These are phyloP conservation scores for Lablab purpureus DNA, from an alignment of 306 rosid genomes.

Conservation along the genomic window DNA sequence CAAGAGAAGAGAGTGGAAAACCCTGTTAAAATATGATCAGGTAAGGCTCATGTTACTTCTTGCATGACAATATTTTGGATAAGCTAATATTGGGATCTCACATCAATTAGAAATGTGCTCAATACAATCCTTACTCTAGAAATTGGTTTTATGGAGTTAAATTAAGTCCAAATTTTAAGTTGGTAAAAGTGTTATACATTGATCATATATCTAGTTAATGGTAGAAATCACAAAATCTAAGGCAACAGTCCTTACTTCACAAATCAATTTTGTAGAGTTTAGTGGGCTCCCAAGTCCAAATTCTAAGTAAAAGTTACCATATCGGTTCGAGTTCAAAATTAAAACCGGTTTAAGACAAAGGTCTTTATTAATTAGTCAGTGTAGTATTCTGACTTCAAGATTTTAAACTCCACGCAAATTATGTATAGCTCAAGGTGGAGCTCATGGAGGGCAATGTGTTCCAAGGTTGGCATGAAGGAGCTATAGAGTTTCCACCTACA, in stretches of 20 bases:
- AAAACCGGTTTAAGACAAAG: neutral
- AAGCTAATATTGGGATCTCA: neutral
- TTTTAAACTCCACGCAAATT: conserved; percentile 43
- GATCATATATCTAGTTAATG: no score
- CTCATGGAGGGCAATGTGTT: conserved; percentile 65
- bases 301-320: conserved; percentile 4
- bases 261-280: no score
- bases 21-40: conserved; percentile 75
- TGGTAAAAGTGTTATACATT: no score
- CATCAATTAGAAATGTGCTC: neutral
- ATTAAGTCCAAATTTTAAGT: no score
- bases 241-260: no score
- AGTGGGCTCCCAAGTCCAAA: no score
- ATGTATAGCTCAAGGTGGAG: conserved; percentile 73
- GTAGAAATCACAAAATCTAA: no score
- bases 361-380: neutral
- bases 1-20: conserved; percentile 64
- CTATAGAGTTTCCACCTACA: conserved; percentile 82
- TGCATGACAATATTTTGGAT: neutral
- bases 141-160: neutral
- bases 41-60: conserved; percentile 48
- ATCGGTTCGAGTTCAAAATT: neutral
- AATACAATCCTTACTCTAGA: no score
- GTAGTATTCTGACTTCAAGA: neutral
- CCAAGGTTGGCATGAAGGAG: conserved; percentile 90